Conservation (phyloP, 2,329 filamentous ascomycete species). For the Mycogone perniciosa region DNA sequence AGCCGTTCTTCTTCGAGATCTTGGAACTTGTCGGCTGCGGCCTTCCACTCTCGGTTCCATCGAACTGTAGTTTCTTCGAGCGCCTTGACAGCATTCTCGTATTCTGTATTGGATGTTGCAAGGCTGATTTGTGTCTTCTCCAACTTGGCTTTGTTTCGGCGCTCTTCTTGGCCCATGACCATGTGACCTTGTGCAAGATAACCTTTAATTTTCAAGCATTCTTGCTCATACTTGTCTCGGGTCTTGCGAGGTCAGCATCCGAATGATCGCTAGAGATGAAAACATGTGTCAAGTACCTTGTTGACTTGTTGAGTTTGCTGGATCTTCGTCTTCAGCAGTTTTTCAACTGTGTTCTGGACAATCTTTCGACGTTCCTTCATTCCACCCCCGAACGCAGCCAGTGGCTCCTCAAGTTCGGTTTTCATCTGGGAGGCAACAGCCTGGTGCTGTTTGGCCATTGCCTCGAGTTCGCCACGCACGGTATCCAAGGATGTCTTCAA, state of each 20-base stretch:
- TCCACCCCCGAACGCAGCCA: conserved; percentile 83
- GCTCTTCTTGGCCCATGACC: conserved; percentile 99
- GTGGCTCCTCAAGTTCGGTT: conserved; percentile 86
- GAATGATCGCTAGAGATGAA: neutral
- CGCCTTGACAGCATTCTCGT: conserved; percentile 86
- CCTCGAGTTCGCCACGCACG: conserved; percentile 80
- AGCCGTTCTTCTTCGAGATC: conserved; percentile 95
- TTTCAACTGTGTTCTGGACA: conserved; percentile 88
- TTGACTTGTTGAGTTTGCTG: conserved; percentile 88
- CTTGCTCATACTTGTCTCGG: conserved; percentile 91
- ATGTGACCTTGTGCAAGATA: conserved; percentile 98
- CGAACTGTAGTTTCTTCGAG: conserved; percentile 90
- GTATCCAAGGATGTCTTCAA: conserved; percentile 81
- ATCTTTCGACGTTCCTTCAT: conserved; percentile 98
- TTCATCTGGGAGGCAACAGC: conserved; percentile 92
- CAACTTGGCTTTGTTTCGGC: conserved; percentile 96
- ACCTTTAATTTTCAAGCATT: conserved; percentile 96
- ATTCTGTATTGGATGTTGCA: conserved; percentile 84
- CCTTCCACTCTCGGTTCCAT: conserved; percentile 99
- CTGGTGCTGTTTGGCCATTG: conserved; percentile 90
- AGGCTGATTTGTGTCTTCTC: conserved; percentile 98
- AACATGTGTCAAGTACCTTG: conserved; percentile 54
- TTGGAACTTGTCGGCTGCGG: conserved; percentile 97
- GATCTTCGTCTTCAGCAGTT: conserved; percentile 85
- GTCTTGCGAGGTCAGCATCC: conserved; percentile 44